phyloP scores from a whole-genome alignment of 305 asterid genomes.

The Fraxinus dipetala region DNA sequence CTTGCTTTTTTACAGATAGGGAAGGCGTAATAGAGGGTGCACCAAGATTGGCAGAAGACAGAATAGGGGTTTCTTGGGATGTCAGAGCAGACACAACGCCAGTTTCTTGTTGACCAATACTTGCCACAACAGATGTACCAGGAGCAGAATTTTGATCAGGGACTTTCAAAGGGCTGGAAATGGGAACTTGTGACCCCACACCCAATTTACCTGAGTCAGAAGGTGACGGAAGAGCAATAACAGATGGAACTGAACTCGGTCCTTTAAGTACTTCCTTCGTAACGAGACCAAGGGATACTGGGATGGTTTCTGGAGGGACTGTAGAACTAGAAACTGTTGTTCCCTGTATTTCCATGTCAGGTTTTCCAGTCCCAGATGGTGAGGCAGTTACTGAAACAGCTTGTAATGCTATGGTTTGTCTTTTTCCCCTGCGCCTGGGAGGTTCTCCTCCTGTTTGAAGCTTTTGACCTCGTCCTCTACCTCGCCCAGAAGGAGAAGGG shows the following conservation, averaged over 20 bases:
- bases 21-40: conserved; percentile 34
- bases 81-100: conserved; percentile 33
- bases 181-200: conserved; percentile 33
- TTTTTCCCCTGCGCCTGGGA: conserved; percentile 75
- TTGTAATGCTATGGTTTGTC: conserved; percentile 37
- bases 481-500: conserved; percentile 57
- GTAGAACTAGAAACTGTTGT: conserved; percentile 24
- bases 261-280: conserved; percentile 28
- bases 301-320: conserved; percentile 23
- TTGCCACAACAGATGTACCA: conserved; percentile 33
- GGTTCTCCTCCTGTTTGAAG: conserved; percentile 55
- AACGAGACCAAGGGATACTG: conserved; percentile 37
- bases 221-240: conserved; percentile 36
- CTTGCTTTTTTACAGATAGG: conserved; percentile 44
- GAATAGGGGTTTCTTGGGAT: conserved; percentile 36
- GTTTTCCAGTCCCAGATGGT: conserved; percentile 32
- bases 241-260: conserved; percentile 33
- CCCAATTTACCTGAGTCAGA: conserved; percentile 26
- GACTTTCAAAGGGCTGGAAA: conserved; percentile 28
- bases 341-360: conserved; percentile 33
- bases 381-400: conserved; percentile 38
- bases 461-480: conserved; percentile 82
- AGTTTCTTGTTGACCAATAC: conserved; percentile 39
- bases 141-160: conserved; percentile 33
- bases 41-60: conserved; percentile 35